A percentile compares a stretch with the other conserved stretches of the same genome.
Evolutionary conservation across 352 stramenopile genomes (phyloP).

Genomic region (Sclerospora graminicola): DNA sequence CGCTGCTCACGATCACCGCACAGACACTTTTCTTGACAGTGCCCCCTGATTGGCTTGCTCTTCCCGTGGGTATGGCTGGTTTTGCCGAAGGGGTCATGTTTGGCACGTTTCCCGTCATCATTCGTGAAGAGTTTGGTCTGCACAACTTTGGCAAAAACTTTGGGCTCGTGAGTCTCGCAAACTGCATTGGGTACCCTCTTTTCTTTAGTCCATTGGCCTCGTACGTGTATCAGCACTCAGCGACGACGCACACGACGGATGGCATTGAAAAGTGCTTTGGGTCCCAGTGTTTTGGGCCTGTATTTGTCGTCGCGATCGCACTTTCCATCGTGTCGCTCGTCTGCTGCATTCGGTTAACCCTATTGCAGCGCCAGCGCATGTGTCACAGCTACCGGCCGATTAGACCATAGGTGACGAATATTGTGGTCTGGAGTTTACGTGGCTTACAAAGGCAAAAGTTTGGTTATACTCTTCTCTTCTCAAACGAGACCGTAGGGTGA

Average conservation of each 20-base stretch:
- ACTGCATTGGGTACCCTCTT: conserved; percentile 74
- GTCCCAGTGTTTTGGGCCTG: conserved; percentile 41
- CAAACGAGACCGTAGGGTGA: too few species aligned
- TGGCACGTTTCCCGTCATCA: conserved; percentile 66
- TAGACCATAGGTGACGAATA: conserved; percentile 29
- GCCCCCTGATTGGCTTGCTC: conserved; percentile 25
- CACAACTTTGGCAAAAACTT: conserved; percentile 82
- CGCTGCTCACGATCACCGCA: conserved; percentile 36
- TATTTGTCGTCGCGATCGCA: conserved; percentile 50
- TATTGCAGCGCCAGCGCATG: conserved; percentile 20
- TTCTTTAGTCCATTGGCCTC: conserved; percentile 68
- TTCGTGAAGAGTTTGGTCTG: conserved; percentile 69
- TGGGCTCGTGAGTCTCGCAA: conserved; percentile 67
- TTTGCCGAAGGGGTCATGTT: conserved; percentile 77
- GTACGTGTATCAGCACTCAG: conserved; percentile 49
- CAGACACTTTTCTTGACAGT: conserved; percentile 48
- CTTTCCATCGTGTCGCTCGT: conserved; percentile 44
- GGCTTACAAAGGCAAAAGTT: too few species aligned
- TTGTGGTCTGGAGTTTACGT: too few species aligned
- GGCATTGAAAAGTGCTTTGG: conserved; percentile 52
- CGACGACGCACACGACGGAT: conserved; percentile 7
- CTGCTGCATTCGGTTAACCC: conserved; percentile 37
- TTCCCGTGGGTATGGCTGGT: conserved; percentile 52
- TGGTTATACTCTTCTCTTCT: too few species aligned
- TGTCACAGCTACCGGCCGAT: conserved; percentile 26